Evolutionary conservation across 345 rosid species (phyloP), one percentile per base, ranked within the genome.

Genomic region (Murraya koenigii): DNA sequence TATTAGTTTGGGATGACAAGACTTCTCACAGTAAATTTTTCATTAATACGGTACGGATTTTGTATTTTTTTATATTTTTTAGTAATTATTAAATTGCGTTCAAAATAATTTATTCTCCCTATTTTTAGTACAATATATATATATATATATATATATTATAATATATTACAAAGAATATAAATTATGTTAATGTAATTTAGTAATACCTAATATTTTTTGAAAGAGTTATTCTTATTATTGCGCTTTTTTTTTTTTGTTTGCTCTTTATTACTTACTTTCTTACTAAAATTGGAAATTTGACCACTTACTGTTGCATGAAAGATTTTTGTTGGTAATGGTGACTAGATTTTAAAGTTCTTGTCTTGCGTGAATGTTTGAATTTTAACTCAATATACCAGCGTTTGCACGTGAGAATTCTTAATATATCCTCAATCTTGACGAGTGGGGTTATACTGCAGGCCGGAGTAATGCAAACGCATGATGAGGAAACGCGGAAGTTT

Each of bases 1-100:
- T 94, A 75, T 72, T 94, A 79, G 94, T 94, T 47, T 94, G 98
- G 98, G 98, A 94, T 77, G 98, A 94, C n/a, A 93, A 88, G 85
- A 92, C 97, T 66, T 94, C 98, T 17, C 97, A 91, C 52, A 85
- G 80, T 79, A 94, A 88, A 70, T 90, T 91, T 77, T 85, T 90
- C 84, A 79, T 94, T 52, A 85, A 87, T 17, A 94, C 97, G 89
- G 97, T 94, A 85, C 7, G 54, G 22, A 7, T 54, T 38, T 49
- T 69, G n/a, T n/a, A n/a, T n/a, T n/a, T n/a, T n/a, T n/a, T n/a
- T n/a, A n/a, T n/a, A n/a, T n/a, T n/a, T n/a, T n/a, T n/a, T n/a
- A n/a, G n/a, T n/a, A n/a, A n/a, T n/a, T n/a, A n/a, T n/a, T n/a
- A n/a, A n/a, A n/a, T n/a, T n/a, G n/a, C n/a, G n/a, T n/a, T n/a